Base-by-base conservation (phyloP, 2,329 filamentous ascomycete species). In the Xylaria sp. region DNA sequence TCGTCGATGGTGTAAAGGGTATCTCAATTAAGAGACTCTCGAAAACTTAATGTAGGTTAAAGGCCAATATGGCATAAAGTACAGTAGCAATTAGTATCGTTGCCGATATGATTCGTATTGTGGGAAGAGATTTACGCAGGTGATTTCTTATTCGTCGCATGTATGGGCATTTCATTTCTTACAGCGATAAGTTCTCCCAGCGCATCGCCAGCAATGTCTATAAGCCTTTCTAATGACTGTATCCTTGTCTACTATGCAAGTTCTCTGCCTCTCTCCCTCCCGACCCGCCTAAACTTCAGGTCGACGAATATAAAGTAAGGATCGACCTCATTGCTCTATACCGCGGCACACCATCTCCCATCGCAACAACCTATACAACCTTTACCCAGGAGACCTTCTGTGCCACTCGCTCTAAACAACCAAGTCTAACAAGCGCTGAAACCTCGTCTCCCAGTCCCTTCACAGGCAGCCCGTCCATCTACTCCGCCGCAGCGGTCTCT, bases 181-280 rank as follows among this genome's bases (percentile, higher is more conserved):
- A 20, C 7, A 12, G 20, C 9, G n/a, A 46, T 46, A 8, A 18
- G 10, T 8, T 25, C n/a, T 39, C n/a, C 3, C 23, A 63, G 52
- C 52, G 25, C 15, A 54, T 54, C 37, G 48, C 37, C 39, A 51
- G 44, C 54, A 28, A 46, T 28, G 46, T 63, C 65, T 68, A 68
- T 39, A 32, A 18, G n/a, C 37, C 46, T 63, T 20, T 63, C 46
- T 63, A 63, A 32, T 63, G 28, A 46, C n/a, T 32, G 23, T 54
- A 59, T 58, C 50, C 15, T 58, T 39, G 55, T 52, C 57, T 32
- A 41, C 60, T 55, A 52, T 41, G 37, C 51, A 59, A 28, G 37
- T 66, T 23, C 23, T 62, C 57, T 56, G 20, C 48, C n/a, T 23
- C 46, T 37, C 9, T 25, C 23, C 23, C 23, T 25, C 18, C n/a